phyloP scores from a whole-genome alignment of 2,329 filamentous ascomycete species.

The Diplodia intermedia region DNA sequence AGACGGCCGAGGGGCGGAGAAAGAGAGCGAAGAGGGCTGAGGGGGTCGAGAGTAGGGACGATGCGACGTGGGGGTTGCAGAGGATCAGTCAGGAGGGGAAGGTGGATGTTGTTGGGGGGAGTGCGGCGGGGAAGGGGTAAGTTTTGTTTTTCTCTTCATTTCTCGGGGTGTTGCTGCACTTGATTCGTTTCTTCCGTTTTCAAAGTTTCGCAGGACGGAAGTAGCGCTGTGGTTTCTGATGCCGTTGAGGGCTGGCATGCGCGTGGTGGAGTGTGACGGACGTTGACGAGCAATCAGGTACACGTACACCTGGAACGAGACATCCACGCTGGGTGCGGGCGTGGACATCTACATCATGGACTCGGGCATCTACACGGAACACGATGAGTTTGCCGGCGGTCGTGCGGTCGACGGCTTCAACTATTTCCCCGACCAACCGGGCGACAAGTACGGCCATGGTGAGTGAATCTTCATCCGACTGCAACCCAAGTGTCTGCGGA shows the following conservation, averaged over 20 bases:
- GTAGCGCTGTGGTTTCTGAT: no score
- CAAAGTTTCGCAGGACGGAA: not conserved
- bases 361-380: constrained; percentile 18
- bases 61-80: constrained; percentile 51
- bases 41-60: constrained; percentile 44
- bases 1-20: not conserved
- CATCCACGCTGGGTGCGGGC: constrained; percentile 7
- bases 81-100: constrained; percentile 47
- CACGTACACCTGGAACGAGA: constrained; percentile 27
- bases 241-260: not conserved
- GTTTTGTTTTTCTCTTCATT: not conserved
- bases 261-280: constrained; percentile 16
- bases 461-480: not conserved
- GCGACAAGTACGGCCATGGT: constrained; percentile 48
- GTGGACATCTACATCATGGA: constrained; percentile 62
- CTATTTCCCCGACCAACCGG: constrained; percentile 47
- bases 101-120: constrained; percentile 4
- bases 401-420: constrained; percentile 38
- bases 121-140: constrained; percentile 8
- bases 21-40: not conserved
- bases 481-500: not conserved
- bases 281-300: constrained; percentile 41
- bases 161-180: no score
- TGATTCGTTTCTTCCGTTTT: no score
- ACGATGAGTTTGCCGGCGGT: constrained; percentile 44